Evolutionary conservation across 352 stramenopile genomes (phyloP).

Genomic region (Phytophthora capsici): DNA sequence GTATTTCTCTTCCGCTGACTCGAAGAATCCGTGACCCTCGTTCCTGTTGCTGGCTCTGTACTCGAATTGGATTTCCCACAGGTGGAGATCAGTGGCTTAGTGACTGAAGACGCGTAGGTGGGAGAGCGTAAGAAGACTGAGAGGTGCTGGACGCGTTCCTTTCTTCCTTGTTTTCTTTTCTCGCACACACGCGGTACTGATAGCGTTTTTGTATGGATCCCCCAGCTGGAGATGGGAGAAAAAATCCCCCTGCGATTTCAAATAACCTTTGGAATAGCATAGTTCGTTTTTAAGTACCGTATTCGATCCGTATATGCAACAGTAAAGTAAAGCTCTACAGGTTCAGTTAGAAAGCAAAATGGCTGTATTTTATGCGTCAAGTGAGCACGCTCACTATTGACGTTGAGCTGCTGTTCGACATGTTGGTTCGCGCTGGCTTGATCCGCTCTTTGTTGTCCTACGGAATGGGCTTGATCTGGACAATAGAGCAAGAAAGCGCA

Average conservation of each 20-base stretch:
- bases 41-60: slow-evolving; percentile 14
- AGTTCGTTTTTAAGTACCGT: too few relatives aligned
- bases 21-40: slow-evolving; percentile 12
- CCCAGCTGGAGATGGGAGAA: slow-evolving; percentile 39
- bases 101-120: slow-evolving; percentile 6
- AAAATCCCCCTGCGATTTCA: slow-evolving; percentile 20
- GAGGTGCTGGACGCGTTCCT: slow-evolving; percentile 25
- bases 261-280: too few relatives aligned
- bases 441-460: slow-evolving; percentile 39
- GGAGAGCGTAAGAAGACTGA: slow-evolving; percentile 12
- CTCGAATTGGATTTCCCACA: slow-evolving; percentile 1
- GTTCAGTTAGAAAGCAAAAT: slow-evolving; percentile 3
- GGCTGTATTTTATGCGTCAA: slow-evolving; percentile 8
- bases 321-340: too few relatives aligned
- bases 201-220: slow-evolving; percentile 38
- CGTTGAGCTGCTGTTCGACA: slow-evolving; percentile 9
- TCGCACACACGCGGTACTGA: slow-evolving; percentile 33
- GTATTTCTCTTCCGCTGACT: slow-evolving; percentile 20
- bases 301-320: too few relatives aligned
- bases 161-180: slow-evolving; percentile 39
- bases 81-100: neutral
- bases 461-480: slow-evolving; percentile 94
- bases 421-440: slow-evolving; percentile 16
- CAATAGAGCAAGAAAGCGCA: slow-evolving; percentile 14
- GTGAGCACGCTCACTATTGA: neutral